A percentile compares a stretch with the other conserved stretches of the same genome.
phyloP scores from a whole-genome alignment of 2,329 filamentous ascomycete genomes.

The Colletotrichum neosansevieriae region DNA sequence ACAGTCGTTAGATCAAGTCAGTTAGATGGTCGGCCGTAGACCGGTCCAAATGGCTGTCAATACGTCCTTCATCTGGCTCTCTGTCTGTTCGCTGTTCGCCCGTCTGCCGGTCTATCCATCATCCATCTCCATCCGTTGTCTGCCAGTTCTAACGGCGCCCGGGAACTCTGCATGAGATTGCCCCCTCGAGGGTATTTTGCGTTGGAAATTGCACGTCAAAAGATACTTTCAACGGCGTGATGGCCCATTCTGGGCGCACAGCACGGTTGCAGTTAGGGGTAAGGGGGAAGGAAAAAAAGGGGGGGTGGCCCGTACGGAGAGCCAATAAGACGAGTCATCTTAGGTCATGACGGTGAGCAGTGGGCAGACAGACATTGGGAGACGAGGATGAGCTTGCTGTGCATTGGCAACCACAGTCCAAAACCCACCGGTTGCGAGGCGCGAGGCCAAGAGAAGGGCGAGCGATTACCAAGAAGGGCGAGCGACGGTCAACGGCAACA shows the following conservation, averaged over 20 bases:
- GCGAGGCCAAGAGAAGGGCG: neutral
- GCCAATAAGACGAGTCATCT: constrained; percentile 37
- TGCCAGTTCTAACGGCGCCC: constrained; percentile 25
- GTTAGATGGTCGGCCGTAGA: neutral
- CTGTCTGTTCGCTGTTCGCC: too few relatives aligned
- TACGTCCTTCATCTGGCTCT: neutral
- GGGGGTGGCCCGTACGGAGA: constrained; percentile 1
- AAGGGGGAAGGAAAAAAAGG: neutral
- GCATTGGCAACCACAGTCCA: neutral
- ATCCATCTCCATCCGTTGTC: constrained; percentile 4
- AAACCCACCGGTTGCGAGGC: neutral
- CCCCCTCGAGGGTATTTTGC: constrained; percentile 23
- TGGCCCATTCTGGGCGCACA: constrained; percentile 30
- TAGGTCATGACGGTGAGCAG: constrained; percentile 4
- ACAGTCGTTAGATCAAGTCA: constrained; percentile 1
- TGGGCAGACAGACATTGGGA: constrained; percentile 21
- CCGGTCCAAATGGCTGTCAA: constrained; percentile 9
- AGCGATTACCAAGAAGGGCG: neutral
- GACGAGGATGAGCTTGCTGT: constrained; percentile 32
- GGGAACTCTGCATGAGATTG: constrained; percentile 23
- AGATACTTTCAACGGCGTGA: constrained; percentile 39
- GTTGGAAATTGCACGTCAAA: constrained; percentile 33
- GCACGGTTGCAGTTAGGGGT: constrained; percentile 34
- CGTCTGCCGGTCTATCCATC: constrained; percentile 9
- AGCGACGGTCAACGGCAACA: neutral